Evolutionary conservation across 2,329 filamentous ascomycete species (phyloP), one percentile per base, ranked within the genome.

Genomic region (Colletotrichum sp.): DNA sequence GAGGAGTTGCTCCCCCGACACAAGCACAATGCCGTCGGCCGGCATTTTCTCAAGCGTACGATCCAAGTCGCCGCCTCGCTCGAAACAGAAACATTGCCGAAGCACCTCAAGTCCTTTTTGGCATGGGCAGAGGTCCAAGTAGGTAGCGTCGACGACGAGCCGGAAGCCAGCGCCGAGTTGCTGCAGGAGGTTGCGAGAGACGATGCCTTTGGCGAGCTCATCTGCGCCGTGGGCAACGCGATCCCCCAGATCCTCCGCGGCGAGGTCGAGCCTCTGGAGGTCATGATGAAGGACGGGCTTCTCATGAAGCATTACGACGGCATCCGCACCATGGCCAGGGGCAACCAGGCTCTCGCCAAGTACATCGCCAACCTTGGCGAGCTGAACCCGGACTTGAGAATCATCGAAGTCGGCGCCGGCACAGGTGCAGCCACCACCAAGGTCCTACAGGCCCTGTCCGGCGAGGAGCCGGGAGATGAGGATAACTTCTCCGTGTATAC

Each of bases 351-450:
- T 43, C 38, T 43, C 38, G 38, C 38, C 38, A 43, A 18, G 38
- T 43, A 43, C 38, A 43, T 43, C 38, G 38, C 38, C 38, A 43
- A 43, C 9, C 38, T 43, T 5, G 38, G 38, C 9, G 18, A 43
- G 38, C 38, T 43, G 5, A 80, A 81, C 43, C 80, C 82, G 8
- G 74, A 76, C 12, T 74, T 76, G 7, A 74, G 76, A 8, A 79
- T 84, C 34, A 79, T 85, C 7, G 83, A 85, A 70, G 78, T 86
- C 8, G 66, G 66, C 21, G 85, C 82, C 7, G 86, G 86, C 3
- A 86, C 83, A 3, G 86, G 84, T 2, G 80, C 80, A 8, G 79
- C 84, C 0, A 86, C 86, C 0, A 73, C 79, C 27, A 66, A 69
- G 2, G 77, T 87, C 8, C 74, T 88, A 4, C 73, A 79, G 11